Evolutionary conservation across 169 alveolate genomes (phyloP).

Genomic region (Miamiensis avidus): DNA sequence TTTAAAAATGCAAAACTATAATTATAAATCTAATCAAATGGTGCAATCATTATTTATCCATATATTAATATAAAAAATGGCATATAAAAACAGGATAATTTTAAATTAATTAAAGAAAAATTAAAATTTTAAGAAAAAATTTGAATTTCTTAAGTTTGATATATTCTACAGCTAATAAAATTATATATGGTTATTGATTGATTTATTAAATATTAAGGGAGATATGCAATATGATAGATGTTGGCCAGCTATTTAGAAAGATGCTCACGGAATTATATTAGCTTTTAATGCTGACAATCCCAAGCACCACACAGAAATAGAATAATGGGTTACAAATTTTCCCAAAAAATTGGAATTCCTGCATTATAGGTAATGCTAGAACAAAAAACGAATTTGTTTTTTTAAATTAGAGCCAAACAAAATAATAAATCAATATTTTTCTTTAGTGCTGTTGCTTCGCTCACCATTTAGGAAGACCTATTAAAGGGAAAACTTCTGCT

Average conservation of each 20-base stretch:
- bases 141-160: too few species aligned
- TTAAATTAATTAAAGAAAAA: too few species aligned
- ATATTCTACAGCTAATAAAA: too few species aligned
- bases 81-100: too few species aligned
- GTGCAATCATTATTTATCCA: too few species aligned
- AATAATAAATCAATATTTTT: too few species aligned
- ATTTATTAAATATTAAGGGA: background rate
- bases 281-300: constrained; percentile 37
- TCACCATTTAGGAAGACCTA: constrained; percentile 32
- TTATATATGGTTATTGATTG: too few species aligned
- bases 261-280: constrained; percentile 29
- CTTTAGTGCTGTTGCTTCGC: constrained; percentile 10
- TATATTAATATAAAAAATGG: too few species aligned
- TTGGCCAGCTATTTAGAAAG: constrained; percentile 30
- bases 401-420: too few species aligned
- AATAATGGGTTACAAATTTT: constrained; percentile 21
- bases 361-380: background rate
- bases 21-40: too few species aligned
- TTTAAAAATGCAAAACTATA: background rate
- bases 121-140: too few species aligned
- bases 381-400: too few species aligned
- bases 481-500: constrained; percentile 21
- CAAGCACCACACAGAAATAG: constrained; percentile 26
- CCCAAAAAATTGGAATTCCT: constrained; percentile 25
- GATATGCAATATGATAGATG: constrained; percentile 13